Percentiles rank a stretch among this genome's conserved stretches.
These are phyloP conservation scores for Pythium aphanidermatum DNA, from an alignment of 352 stramenopile species.

Conservation along the genomic window DNA sequence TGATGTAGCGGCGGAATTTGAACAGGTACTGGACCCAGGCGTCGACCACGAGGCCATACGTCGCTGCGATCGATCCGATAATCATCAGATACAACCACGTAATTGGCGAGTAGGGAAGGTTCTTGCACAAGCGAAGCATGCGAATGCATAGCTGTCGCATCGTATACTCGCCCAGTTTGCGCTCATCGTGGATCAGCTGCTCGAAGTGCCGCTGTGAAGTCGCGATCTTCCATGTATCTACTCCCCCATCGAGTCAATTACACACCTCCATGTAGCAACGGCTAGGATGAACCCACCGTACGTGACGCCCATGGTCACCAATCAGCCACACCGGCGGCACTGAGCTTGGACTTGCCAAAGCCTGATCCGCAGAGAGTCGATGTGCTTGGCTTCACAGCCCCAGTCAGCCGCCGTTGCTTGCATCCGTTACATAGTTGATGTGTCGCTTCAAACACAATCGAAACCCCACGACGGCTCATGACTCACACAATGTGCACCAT, in stretches of 20 bases:
- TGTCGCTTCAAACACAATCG: not conserved
- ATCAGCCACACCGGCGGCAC: not conserved
- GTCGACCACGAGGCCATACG: constrained; percentile 66
- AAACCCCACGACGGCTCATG: not conserved
- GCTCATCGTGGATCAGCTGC: constrained; percentile 42
- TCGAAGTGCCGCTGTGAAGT: constrained; percentile 65
- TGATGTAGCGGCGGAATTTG: constrained; percentile 40
- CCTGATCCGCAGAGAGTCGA: not conserved
- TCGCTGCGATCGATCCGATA: constrained; percentile 44
- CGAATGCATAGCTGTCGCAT: constrained; percentile 50
- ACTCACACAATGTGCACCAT: no score
- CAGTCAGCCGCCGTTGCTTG: no score
- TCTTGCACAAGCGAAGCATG: constrained; percentile 60
- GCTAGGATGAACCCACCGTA: no score
- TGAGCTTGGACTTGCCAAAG: not conserved
- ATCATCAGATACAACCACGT: constrained; percentile 75
- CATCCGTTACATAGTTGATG: not conserved
- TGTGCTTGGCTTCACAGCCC: no score
- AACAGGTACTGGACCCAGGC: constrained; percentile 64
- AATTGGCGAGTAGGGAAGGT: constrained; percentile 74
- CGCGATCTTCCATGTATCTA: constrained; percentile 68
- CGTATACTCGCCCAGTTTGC: constrained; percentile 38
- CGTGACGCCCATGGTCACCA: not conserved
- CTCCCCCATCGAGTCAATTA: no score
- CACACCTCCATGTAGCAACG: not conserved